Evolutionary conservation across 2,329 filamentous ascomycete species (phyloP), one percentile per base, ranked within the genome.

Genomic region (Eurotiales sp.): DNA sequence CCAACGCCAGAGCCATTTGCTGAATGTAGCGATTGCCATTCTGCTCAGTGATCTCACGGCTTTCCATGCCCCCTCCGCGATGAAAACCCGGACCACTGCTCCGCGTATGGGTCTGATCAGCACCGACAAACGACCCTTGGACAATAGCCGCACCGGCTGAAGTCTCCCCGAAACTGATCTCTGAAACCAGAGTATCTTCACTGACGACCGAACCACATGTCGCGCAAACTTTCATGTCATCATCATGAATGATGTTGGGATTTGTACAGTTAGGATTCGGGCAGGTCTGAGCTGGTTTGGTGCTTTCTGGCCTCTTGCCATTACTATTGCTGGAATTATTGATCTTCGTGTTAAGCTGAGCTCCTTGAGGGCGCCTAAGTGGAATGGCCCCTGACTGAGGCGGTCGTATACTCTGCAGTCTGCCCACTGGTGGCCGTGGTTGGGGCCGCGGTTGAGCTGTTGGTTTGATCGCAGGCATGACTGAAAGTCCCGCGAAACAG

Each of bases 161-260:
- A 23, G 84, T 87, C 74, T 99, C 92, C 58, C 90, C 90, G 64
- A 97, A 99, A 19, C 86, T 86, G 56, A 97, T 83, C 68, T 99
- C 93, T 44, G 90, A 83, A 53, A 96, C 91, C 56, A 97, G 96
- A 64, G 95, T 90, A 65, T 84, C 85, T 64, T 95, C 87, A 60
- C 88, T 86, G 51, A 92, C 82, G 58, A 96, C 83, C 54, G 83
- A 85, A 78, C 90, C 92, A 69, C 93, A 97, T 42, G 83, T 86
- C 55, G 84, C 82, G 72, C 93, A 97, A 59, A 88, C 77, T 56
- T 75, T 72, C 54, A 74, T 66, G 14, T 72, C 71, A 51, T 75
- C 72, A 60, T 75, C 71, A 51, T 72, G 70, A 36, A 74, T 67
- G 30, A 75, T 73, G 53, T 75, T 66, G 41, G 72, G 72, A 34